Conservation (phyloP, 2,329 filamentous ascomycete genomes). For the Aspergillus ochraceoroseus region DNA sequence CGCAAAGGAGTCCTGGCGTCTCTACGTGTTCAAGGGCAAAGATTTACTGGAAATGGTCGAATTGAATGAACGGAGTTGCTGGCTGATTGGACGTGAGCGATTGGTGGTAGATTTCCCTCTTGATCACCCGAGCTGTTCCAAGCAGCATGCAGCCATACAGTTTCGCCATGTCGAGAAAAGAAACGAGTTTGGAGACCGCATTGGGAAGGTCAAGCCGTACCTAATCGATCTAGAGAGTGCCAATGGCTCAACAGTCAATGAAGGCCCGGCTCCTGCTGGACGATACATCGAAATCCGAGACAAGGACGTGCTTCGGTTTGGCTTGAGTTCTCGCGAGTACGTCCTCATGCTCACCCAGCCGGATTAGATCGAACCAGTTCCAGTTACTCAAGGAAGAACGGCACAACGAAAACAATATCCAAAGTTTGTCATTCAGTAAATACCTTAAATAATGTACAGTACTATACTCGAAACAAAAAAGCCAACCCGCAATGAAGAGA, state of each 20-base stretch:
- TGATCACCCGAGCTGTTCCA: conserved; percentile 88
- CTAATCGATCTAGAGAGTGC: conserved; percentile 89
- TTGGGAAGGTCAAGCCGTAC: conserved; percentile 77
- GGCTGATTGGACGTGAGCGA: conserved; percentile 78
- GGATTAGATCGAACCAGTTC: conserved; percentile 17
- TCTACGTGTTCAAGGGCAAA: conserved; percentile 85
- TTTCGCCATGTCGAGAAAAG: conserved; percentile 79
- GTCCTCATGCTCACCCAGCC: conserved; percentile 74
- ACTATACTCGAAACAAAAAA: conserved; percentile 5
- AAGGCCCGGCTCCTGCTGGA: conserved; percentile 64
- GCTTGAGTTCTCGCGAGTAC: conserved; percentile 84
- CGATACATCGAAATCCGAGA: conserved; percentile 81
- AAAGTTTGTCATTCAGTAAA: too few relatives aligned
- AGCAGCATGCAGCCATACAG: conserved; percentile 92
- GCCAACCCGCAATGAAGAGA: too few relatives aligned
- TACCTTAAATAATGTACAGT: conserved; percentile 11
- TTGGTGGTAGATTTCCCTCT: conserved; percentile 76
- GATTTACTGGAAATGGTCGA: conserved; percentile 78
- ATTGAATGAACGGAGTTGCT: conserved; percentile 72
- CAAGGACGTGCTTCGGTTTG: conserved; percentile 85
- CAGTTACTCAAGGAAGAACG: too few relatives aligned
- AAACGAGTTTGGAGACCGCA: conserved; percentile 81
- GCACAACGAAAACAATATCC: too few relatives aligned
- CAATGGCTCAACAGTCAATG: conserved; percentile 83
- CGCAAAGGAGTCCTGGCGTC: conserved; percentile 71